Base-by-base conservation (phyloP, 345 rosid species). In the Citrus mangshanensis region DNA sequence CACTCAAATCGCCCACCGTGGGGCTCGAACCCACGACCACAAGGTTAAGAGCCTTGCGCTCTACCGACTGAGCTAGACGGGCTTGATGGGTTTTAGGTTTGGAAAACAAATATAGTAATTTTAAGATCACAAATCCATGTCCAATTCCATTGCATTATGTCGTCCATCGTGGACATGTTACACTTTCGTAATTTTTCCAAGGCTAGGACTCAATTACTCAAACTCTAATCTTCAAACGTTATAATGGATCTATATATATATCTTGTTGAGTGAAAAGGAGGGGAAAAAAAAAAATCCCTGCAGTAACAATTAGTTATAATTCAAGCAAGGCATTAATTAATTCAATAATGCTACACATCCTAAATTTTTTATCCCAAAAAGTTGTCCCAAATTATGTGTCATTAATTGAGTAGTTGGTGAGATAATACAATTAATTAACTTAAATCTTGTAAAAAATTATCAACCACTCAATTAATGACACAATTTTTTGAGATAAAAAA, bases 31-130 rank as follows among this genome's bases (percentile, higher is more conserved):
- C 87, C 88, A 86, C 84, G 85, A 88, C 93, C 86, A 88, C 87
- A 86, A 84, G 87, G 89, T 88, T 89, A 85, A 85, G 86, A 86
- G 87, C 88, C 89, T 85, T 86, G 87, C 81, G 85, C 89, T 82
- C 84, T 78, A 81, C 84, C 78, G 70, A 80, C 85, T 80, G 85
- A 85, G 86, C 87, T 83, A 85, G 87, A 88, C 82, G 85, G 89
- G 82, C 86, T 18, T 2, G 6, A 1, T 60, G 13, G 2, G 42
- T 38, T 32, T 5, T 4, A 32, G 4, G 0, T 38, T 37, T 7
- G 10, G n/a, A n/a, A 38, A 1, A 38, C 0, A 8, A 8, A 8
- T 38, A 1, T 9, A 42, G 0, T 42, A 42, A 42, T 42, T 42
- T 42, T 42, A 0, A 42, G 3, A 6, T 42, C 0, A 42, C 13